phyloP scores from a whole-genome alignment of 768 basidiomycete species.

The Xanthoconium purpureum region DNA sequence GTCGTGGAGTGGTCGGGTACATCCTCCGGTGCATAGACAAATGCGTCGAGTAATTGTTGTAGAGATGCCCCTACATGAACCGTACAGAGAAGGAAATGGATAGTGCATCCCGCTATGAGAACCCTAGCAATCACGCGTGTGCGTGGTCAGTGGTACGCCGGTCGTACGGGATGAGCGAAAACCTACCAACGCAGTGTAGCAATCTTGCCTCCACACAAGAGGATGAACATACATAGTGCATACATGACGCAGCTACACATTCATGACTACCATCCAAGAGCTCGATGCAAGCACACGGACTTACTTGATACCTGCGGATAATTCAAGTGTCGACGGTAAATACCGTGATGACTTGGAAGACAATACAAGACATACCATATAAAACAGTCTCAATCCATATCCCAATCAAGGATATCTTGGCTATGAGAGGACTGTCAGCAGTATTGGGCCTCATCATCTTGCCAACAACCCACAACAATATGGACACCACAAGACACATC shows the following conservation, averaged over 20 bases:
- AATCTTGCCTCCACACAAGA: background rate
- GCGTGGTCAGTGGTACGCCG: background rate
- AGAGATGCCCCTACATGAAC: background rate
- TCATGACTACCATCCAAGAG: background rate
- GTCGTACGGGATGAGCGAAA: background rate
- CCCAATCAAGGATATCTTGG: too few relatives aligned
- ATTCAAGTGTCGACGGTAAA: too few relatives aligned
- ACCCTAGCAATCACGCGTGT: background rate
- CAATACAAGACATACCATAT: too few relatives aligned
- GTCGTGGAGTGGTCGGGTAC: background rate
- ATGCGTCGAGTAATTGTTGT: background rate
- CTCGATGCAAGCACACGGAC: background rate
- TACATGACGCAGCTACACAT: background rate
- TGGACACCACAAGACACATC: too few relatives aligned
- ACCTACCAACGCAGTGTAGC: background rate
- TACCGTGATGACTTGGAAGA: too few relatives aligned
- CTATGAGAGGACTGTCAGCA: too few relatives aligned
- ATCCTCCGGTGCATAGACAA: background rate
- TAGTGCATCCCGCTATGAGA: background rate
- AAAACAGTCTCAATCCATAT: too few relatives aligned
- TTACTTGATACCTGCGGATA: background rate
- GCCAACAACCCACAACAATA: too few relatives aligned
- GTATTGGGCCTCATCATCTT: too few relatives aligned
- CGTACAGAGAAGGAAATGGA: conserved; percentile 1
- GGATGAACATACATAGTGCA: background rate